phyloP scores from a whole-genome alignment of 1,139 yeast genomes.

The Saccharomyces hybrid region DNA sequence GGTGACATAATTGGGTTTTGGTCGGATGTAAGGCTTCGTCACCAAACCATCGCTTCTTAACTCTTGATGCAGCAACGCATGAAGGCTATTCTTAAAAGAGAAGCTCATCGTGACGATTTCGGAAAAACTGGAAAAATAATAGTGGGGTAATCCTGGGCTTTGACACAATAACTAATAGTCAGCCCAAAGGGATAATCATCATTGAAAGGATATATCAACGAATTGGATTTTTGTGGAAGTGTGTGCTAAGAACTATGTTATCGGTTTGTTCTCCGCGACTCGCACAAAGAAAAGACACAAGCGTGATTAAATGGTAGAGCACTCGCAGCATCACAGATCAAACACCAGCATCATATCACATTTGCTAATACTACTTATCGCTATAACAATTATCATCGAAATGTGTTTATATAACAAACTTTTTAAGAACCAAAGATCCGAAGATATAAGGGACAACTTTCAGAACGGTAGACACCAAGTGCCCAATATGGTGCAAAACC shows the following conservation, averaged over 20 bases:
- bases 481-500: background rate
- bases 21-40: background rate
- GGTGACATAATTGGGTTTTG: background rate
- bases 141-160: background rate
- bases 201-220: background rate
- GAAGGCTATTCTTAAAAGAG: background rate
- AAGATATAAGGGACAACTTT: slow-evolving; percentile 6
- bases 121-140: background rate
- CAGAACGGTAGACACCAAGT: background rate
- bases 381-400: slow-evolving; percentile 6
- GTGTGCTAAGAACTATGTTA: background rate
- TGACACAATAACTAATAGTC: background rate
- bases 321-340: background rate
- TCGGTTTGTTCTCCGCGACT: background rate
- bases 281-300: background rate
- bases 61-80: background rate
- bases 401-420: slow-evolving; percentile 14
- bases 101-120: background rate
- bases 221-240: background rate
- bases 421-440: slow-evolving; percentile 7
- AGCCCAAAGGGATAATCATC: background rate
- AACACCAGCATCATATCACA: background rate
- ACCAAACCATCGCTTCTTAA: background rate
- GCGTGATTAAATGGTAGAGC: background rate
- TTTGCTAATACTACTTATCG: background rate